A percentile compares a stretch with the other conserved stretches of the same genome.
phyloP scores from a whole-genome alignment of 2,329 filamentous ascomycete species.

The Atkinsonella texensis region DNA sequence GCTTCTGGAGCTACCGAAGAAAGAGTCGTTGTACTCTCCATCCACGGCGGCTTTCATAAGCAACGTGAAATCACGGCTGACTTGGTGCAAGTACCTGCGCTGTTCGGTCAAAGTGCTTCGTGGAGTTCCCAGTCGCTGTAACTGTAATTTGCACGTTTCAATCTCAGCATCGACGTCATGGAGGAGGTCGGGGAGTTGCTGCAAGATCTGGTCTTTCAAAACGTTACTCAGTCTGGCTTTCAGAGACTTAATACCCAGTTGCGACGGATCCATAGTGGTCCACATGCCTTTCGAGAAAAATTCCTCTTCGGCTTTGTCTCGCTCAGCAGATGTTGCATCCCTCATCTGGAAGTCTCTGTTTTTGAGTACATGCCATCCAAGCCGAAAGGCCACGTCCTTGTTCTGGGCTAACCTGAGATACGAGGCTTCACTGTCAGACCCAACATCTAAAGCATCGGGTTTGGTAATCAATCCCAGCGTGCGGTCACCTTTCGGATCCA shows the following conservation, averaged over 20 bases:
- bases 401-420: slow-evolving; percentile 34
- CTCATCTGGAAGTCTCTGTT: slow-evolving; percentile 27
- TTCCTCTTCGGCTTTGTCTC: slow-evolving; percentile 25
- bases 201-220: slow-evolving; percentile 32
- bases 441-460: slow-evolving; percentile 26
- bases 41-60: slow-evolving; percentile 33
- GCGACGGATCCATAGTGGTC: slow-evolving; percentile 19
- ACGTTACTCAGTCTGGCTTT: slow-evolving; percentile 37
- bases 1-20: slow-evolving; percentile 29
- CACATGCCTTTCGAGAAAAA: slow-evolving; percentile 34
- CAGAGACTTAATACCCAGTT: slow-evolving; percentile 36
- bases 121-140: slow-evolving; percentile 36
- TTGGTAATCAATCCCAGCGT: slow-evolving; percentile 48
- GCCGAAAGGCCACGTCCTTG: slow-evolving; percentile 30
- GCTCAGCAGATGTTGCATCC: slow-evolving; percentile 17
- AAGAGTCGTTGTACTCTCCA: slow-evolving; percentile 38
- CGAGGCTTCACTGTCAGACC: slow-evolving; percentile 26
- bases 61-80: slow-evolving; percentile 31
- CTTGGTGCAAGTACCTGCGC: slow-evolving; percentile 30
- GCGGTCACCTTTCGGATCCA: slow-evolving; percentile 18
- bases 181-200: slow-evolving; percentile 33
- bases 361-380: slow-evolving; percentile 42
- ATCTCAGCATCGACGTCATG: slow-evolving; percentile 28
- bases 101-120: slow-evolving; percentile 34
- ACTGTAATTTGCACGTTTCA: slow-evolving; percentile 18